Conservation (phyloP, 257 asterid species). For the Solanum etuberosum region DNA sequence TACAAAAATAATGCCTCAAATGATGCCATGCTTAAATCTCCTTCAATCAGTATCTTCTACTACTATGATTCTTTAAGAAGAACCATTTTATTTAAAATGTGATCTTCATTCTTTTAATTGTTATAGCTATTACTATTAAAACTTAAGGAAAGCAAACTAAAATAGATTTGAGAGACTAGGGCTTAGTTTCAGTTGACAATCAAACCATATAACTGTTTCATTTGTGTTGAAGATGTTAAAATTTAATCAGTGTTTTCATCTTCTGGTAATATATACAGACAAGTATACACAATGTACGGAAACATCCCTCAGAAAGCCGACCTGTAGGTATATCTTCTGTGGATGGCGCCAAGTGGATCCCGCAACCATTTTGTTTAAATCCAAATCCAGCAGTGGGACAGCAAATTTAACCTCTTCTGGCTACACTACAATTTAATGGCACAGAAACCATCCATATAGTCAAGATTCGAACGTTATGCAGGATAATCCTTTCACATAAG, state of each 20-base stretch:
- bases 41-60: background rate
- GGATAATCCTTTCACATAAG: background rate
- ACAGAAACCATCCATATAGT: conserved; percentile 20
- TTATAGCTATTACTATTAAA: background rate
- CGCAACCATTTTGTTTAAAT: conserved; percentile 63
- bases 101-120: background rate
- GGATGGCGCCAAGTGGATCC: conserved; percentile 76
- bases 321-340: conserved; percentile 89
- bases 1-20: background rate
- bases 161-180: background rate
- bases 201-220: background rate
- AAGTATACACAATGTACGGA: background rate
- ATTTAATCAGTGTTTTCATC: background rate
- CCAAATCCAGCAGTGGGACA: conserved; percentile 75
- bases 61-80: background rate
- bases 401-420: conserved; percentile 90
- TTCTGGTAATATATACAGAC: background rate
- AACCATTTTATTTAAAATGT: background rate
- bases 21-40: background rate
- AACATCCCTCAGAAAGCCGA: conserved; percentile 11
- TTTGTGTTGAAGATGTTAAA: background rate
- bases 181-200: background rate
- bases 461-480: conserved; percentile 11
- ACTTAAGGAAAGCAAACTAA: background rate
- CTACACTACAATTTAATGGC: conserved; percentile 50